Conservation (phyloP, 108 stramenopile genomes). For the Discostella pseudostelligera region DNA sequence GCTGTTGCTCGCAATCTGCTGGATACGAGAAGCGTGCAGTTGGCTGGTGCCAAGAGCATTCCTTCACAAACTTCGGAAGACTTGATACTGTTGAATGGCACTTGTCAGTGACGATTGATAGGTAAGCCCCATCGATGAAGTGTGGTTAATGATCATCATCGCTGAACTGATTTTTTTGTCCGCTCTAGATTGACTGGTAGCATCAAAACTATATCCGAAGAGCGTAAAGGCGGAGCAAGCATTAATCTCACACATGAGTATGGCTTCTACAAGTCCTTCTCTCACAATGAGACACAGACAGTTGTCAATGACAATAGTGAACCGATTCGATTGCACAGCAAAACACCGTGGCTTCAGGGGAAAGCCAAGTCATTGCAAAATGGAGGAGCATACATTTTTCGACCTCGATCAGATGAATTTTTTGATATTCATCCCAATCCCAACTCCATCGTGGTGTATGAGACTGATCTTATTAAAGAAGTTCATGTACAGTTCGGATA, state of each 20-base stretch:
- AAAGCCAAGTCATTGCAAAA: no score
- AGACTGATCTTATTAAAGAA: slow-evolving; percentile 58
- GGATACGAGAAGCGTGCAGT: not conserved
- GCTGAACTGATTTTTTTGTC: not conserved
- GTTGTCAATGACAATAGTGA: no score
- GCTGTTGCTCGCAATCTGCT: slow-evolving; percentile 11
- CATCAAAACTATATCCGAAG: slow-evolving; percentile 38
- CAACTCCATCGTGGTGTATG: slow-evolving; percentile 12
- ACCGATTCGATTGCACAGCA: no score
- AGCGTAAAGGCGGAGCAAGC: slow-evolving; percentile 9
- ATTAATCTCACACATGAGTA: slow-evolving; percentile 56
- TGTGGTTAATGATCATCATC: not conserved
- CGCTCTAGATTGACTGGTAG: slow-evolving; percentile 35
- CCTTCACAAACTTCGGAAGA: not conserved
- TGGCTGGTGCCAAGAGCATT: not conserved
- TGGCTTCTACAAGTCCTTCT: slow-evolving; percentile 77
- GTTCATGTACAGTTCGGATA: slow-evolving; percentile 73
- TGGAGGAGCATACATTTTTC: slow-evolving; percentile 96
- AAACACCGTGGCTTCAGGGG: not conserved
- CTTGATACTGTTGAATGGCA: slow-evolving; percentile 26
- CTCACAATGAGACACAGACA: not conserved
- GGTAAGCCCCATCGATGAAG: no score
- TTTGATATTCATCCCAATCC: slow-evolving; percentile 17
- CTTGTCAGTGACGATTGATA: slow-evolving; percentile 28
- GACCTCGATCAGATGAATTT: slow-evolving; percentile 68